A percentile compares a stretch with the other conserved stretches of the same genome.
Conservation (phyloP, 352 stramenopile species). For the Pseudoperonospora humuli region DNA sequence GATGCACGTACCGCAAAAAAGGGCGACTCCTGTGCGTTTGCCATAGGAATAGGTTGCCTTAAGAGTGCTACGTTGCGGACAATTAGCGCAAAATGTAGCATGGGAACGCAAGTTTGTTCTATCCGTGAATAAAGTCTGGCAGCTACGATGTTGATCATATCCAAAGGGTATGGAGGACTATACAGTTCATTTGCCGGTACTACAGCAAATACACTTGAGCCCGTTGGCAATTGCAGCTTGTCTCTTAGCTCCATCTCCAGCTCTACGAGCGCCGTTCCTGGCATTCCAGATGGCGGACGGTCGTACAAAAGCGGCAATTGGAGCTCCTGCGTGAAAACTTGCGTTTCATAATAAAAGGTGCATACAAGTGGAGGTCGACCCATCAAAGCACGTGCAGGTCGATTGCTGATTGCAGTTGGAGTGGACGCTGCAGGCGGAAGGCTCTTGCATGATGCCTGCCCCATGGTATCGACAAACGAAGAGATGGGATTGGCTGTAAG, state of each 20-base stretch:
- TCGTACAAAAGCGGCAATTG: constrained; percentile 64
- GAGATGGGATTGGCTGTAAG: no score
- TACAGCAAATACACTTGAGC: constrained; percentile 68
- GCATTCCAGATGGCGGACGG: constrained; percentile 21
- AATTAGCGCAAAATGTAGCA: constrained; percentile 59
- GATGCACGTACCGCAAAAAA: constrained; percentile 55
- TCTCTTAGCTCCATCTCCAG: constrained; percentile 66
- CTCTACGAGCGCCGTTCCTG: constrained; percentile 57
- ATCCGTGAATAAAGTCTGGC: constrained; percentile 30
- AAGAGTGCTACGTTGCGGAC: constrained; percentile 54
- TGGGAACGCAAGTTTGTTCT: constrained; percentile 35
- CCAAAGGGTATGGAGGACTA: constrained; percentile 63
- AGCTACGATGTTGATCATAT: constrained; percentile 75
- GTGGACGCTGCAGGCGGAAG: background rate
- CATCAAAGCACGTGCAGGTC: constrained; percentile 20
- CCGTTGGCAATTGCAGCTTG: constrained; percentile 42
- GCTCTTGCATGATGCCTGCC: constrained; percentile 13
- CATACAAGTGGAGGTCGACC: constrained; percentile 48
- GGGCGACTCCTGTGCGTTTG: constrained; percentile 44
- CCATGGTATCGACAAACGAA: no score
- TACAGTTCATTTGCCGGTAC: constrained; percentile 71
- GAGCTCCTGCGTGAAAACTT: constrained; percentile 39
- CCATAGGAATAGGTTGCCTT: constrained; percentile 39
- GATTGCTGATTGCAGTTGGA: background rate
- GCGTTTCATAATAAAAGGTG: constrained; percentile 62